Evolutionary conservation across 257 asterid genomes (phyloP).

Genomic region (Lavandula angustifolia): DNA sequence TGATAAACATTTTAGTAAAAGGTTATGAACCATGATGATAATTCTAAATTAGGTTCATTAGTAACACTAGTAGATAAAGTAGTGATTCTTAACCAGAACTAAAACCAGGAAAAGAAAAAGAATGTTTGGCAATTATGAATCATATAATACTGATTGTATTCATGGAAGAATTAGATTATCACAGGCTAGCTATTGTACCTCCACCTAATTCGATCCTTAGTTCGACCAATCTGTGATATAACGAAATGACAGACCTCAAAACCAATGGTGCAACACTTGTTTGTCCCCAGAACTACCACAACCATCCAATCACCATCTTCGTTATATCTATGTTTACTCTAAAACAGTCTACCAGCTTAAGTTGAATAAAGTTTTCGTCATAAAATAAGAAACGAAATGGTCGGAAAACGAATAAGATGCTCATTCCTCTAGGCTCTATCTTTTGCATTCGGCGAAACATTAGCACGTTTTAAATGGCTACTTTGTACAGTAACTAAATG

Average conservation of each 20-base stretch:
- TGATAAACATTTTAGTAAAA: conserved; percentile 6
- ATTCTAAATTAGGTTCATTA: neutral
- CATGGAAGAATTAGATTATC: neutral
- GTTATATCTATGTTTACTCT: neutral
- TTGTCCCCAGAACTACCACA: neutral
- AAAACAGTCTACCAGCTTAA: conserved; percentile 1
- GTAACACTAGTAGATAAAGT: conserved; percentile 8
- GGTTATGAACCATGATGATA: conserved; percentile 7
- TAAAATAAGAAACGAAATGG: conserved; percentile 8
- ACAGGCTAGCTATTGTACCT: neutral
- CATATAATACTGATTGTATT: neutral
- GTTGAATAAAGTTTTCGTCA: neutral
- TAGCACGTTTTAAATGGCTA: neutral
- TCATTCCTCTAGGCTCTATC: neutral
- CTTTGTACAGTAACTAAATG: neutral
- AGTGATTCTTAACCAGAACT: neutral
- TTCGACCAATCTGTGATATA: conserved; percentile 1
- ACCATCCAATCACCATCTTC: neutral
- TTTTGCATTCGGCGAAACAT: neutral
- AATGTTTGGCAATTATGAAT: neutral
- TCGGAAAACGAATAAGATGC: conserved; percentile 14
- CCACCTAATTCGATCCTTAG: conserved; percentile 21
- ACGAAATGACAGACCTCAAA: conserved; percentile 4
- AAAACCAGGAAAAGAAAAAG: neutral
- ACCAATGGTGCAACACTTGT: neutral